Base-by-base conservation (phyloP, 805 yeast species). In the Yamadazyma olivae region DNA sequence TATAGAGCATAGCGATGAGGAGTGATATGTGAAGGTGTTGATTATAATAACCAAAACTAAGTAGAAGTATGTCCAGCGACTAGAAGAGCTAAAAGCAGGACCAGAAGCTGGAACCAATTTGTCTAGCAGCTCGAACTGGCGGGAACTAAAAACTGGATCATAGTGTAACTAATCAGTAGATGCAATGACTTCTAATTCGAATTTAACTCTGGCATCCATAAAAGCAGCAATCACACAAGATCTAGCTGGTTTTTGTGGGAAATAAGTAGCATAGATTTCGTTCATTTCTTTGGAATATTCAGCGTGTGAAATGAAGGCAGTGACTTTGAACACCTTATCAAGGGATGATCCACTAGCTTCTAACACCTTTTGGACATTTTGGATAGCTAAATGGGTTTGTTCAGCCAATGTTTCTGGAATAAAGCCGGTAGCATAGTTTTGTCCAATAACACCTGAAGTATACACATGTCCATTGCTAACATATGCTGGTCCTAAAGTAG, bases 171-270 rank as follows among this genome's bases (percentile, higher is more conserved):
- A 51, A 22, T 60, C 56, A 18, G 50, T 30, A 23, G 61, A 47
- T 22, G 76, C 75, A 49, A 75, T 57, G 33, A 70, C 67, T 48
- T 76, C 81, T 36, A 75, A 49, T 49, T 77, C 82, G 31, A 77
- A 72, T 45, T 71, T 66, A 35, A 75, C 43, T n/a, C 57, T 48
- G 8, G 70, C 62, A 50, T 74, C 68, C 49, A 77, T 77, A 58
- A 76, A 75, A 6, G 59, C 67, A 22, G 71, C 79, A 35, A 72
- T 60, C 24, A 76, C 61, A 50, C 78, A 72, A 31, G 74, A 66
- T 61, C 82, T 67, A 6, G 77, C 77, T 14, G 82, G 82, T 43
- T 63, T 60, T 30, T 61, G 57, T 2, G 67, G 63, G 59, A 77
- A 71, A 49, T 64, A 59, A 43, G 67, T 61, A 13, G 57, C 59